These are phyloP conservation scores for Lactifluus piperatus DNA, from an alignment of 768 basidiomycete genomes.

Conservation along the genomic window DNA sequence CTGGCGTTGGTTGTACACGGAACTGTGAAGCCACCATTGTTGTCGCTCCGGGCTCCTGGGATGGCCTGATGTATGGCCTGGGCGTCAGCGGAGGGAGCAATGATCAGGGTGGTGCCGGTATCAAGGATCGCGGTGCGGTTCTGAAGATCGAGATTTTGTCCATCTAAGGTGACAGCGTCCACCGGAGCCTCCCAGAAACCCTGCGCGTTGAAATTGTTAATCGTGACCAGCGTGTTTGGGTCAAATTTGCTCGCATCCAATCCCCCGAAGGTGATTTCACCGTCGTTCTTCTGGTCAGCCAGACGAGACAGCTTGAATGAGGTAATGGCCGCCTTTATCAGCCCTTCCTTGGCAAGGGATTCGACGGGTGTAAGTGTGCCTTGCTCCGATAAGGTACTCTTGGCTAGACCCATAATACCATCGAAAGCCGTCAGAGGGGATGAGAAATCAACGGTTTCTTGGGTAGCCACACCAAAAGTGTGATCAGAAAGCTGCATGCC, in stretches of 20 bases:
- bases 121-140: conserved; percentile 63
- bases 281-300: conserved; percentile 60
- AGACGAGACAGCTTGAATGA: conserved; percentile 77
- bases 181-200: conserved; percentile 81
- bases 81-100: conserved; percentile 40
- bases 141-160: conserved; percentile 38
- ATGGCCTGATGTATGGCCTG: conserved; percentile 45
- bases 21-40: conserved; percentile 46
- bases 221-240: conserved; percentile 42
- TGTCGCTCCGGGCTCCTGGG: conserved; percentile 44
- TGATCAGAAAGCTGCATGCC: conserved; percentile 50
- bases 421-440: conserved; percentile 44
- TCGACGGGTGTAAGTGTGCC: conserved; percentile 61
- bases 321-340: conserved; percentile 55
- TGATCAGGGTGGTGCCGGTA: conserved; percentile 40
- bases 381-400: conserved; percentile 62
- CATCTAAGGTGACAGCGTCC: conserved; percentile 51
- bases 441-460: conserved; percentile 57
- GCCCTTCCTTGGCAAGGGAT: conserved; percentile 46
- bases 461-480: conserved; percentile 56
- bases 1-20: conserved; percentile 52
- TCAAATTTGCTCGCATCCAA: conserved; percentile 64
- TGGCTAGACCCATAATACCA: conserved; percentile 70
- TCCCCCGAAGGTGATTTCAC: conserved; percentile 75
- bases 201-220: conserved; percentile 51